phyloP scores from a whole-genome alignment of 2,329 filamentous ascomycete species.

The Pyricularia grisea region DNA sequence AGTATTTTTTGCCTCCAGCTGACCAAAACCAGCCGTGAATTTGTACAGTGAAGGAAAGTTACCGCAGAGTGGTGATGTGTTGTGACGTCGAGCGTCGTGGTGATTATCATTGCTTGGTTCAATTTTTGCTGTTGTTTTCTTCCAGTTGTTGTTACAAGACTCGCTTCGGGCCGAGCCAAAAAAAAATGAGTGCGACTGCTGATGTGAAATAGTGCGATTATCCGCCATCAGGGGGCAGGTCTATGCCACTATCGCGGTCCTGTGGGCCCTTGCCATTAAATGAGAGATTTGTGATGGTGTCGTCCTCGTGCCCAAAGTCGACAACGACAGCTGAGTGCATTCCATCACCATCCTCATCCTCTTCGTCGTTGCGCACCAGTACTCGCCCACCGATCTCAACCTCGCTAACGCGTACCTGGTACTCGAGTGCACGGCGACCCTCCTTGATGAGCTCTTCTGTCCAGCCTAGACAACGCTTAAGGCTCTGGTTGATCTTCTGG shows the following conservation, averaged over 20 bases:
- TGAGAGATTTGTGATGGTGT: background rate
- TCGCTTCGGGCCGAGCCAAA: background rate
- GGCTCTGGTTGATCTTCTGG: slow-evolving; percentile 90
- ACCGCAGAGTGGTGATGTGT: background rate
- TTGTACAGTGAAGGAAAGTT: background rate
- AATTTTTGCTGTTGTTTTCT: background rate
- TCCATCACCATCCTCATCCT: slow-evolving; percentile 28
- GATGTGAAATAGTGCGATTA: slow-evolving; percentile 10
- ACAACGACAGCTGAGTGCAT: slow-evolving; percentile 7
- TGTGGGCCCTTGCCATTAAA: slow-evolving; percentile 24
- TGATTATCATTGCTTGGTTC: background rate
- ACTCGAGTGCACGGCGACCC: slow-evolving; percentile 77
- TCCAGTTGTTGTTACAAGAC: background rate
- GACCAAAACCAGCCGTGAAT: background rate
- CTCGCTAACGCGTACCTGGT: slow-evolving; percentile 70
- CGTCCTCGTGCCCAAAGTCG: slow-evolving; percentile 18
- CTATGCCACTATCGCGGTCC: slow-evolving; percentile 44
- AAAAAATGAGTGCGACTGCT: background rate
- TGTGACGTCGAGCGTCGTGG: background rate
- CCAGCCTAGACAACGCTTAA: slow-evolving; percentile 81
- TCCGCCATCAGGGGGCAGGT: slow-evolving; percentile 30
- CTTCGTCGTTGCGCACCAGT: slow-evolving; percentile 57
- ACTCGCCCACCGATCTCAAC: slow-evolving; percentile 75
- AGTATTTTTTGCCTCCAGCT: background rate
- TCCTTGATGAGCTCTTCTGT: slow-evolving; percentile 87